Evolutionary conservation across 192 early-diverging fungal species (phyloP).

Genomic region (Phlyctochytrium arcticum): DNA sequence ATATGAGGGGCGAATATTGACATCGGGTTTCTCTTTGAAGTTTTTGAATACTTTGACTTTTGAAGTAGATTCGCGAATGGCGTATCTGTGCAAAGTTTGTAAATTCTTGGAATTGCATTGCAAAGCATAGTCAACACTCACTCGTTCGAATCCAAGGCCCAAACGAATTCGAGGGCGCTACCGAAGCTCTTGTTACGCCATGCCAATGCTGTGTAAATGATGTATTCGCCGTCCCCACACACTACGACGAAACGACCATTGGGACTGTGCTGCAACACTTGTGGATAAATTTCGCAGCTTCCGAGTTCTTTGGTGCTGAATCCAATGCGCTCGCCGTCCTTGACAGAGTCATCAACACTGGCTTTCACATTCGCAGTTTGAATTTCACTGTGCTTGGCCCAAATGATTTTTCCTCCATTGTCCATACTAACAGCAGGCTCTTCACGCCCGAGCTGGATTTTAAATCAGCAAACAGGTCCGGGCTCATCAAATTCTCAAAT

Average conservation of each 20-base stretch:
- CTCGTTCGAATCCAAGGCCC: conserved; percentile 94
- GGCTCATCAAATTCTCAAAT: too few species aligned
- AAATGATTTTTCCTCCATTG: conserved; percentile 92
- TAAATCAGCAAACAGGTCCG: too few species aligned
- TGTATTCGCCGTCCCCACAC: conserved; percentile 98
- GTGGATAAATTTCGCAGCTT: conserved; percentile 96
- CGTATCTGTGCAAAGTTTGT: conserved; percentile 47
- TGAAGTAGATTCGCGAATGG: conserved; percentile 90
- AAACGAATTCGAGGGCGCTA: conserved; percentile 91
- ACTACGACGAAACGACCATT: conserved; percentile 99
- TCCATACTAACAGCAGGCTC: conserved; percentile 98
- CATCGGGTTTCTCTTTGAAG: conserved; percentile 88
- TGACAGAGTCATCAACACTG: conserved; percentile 70
- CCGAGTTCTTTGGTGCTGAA: conserved; percentile 91
- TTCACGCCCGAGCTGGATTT: conserved; percentile 80
- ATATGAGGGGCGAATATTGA: conserved; percentile 60
- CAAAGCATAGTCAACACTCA: background rate
- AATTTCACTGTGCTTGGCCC: conserved; percentile 96
- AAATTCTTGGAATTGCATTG: background rate
- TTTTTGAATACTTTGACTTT: conserved; percentile 87
- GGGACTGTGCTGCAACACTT: conserved; percentile 92
- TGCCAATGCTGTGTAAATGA: conserved; percentile 98
- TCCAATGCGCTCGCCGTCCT: conserved; percentile 88
- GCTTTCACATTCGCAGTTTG: conserved; percentile 92
- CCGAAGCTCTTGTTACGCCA: conserved; percentile 99